Base-by-base conservation (phyloP, 495 filamentous ascomycete species). In the Neurospora sp. region DNA sequence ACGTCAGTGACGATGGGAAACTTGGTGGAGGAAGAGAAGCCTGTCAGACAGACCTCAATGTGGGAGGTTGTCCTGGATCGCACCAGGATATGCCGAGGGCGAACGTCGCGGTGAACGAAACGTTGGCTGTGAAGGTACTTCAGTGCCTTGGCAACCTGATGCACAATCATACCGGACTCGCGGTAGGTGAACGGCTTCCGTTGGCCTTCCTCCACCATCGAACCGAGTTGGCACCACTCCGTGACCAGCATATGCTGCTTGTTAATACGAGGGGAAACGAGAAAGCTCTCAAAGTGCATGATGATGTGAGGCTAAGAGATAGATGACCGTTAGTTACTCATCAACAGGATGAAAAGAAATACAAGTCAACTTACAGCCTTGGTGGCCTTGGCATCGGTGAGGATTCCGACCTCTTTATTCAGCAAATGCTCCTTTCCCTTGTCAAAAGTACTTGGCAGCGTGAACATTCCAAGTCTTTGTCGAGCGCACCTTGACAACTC, bases 311-410 rank as follows among this genome's bases (percentile, higher is more conserved):
- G 20, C 46, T 53, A 3, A 0, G 3, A 12, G 9, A 27, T 1
- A 5, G 46, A 53, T 10, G 10, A n/a, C 5, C 3, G 46, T 27
- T 22, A 53, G 46, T n/a, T 3, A n/a, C 16, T 53, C 3, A 27
- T 0, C 46, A 11, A 5, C 20, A 53, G n/a, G 20, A 53, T 5
- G 3, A 20, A 10, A 12, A 2, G n/a, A 12, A 31, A 31, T 3
- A 22, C 0, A 27, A 27, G 27, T 31, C 0, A 22, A 5, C 20
- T 27, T 53, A 53, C 46, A 22, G 46, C 20, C 0, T 53, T 20
- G 0, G 0, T 10, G 3, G 2, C 0, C 20, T 53, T 11, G 3
- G 20, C n/a, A 0, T 5, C 8, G 3, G 0, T 53, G 3, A 27
- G 3, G 4, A 27, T 3, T 31, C 3, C 27, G 27, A 0, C 0